These are phyloP conservation scores for Cryoendolithus antarcticus DNA, from an alignment of 2,329 filamentous ascomycete genomes.

Conservation along the genomic window DNA sequence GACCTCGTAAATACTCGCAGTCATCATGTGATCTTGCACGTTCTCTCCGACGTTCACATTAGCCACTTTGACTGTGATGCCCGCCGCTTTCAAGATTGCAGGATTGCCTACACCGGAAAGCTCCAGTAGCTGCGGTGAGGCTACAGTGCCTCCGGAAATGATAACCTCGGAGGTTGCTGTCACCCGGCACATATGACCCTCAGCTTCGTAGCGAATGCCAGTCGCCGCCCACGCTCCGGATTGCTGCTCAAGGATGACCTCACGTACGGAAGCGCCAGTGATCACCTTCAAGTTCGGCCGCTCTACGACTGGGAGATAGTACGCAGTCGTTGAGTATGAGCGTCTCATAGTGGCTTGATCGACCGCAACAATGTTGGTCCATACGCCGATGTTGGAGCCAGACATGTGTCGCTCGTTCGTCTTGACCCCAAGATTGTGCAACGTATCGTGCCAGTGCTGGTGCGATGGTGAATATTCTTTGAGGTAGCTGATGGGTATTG, in stretches of 20 bases:
- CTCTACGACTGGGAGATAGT: neutral
- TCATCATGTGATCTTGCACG: constrained; percentile 27
- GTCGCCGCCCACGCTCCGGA: too few relatives aligned
- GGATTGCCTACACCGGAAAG: constrained; percentile 47
- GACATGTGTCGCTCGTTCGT: constrained; percentile 34
- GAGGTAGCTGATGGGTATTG: constrained; percentile 11
- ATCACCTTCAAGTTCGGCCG: constrained; percentile 18
- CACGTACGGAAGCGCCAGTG: constrained; percentile 17
- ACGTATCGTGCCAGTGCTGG: constrained; percentile 31
- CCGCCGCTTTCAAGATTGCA: constrained; percentile 34
- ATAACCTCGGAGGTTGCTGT: constrained; percentile 27
- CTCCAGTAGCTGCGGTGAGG: constrained; percentile 48
- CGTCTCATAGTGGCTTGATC: constrained; percentile 35
- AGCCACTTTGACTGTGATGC: constrained; percentile 35
- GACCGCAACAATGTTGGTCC: constrained; percentile 38
- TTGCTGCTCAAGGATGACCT: constrained; percentile 11
- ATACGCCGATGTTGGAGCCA: constrained; percentile 39
- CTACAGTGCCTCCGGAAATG: constrained; percentile 44
- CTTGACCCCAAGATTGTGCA: constrained; percentile 33
- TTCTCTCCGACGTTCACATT: constrained; percentile 42
- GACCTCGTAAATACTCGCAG: constrained; percentile 1
- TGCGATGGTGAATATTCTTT: constrained; percentile 21
- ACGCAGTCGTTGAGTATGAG: constrained; percentile 26
- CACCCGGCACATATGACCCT: constrained; percentile 6
- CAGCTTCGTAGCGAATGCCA: too few relatives aligned